Percentiles rank a stretch among this genome's conserved stretches.
Evolutionary conservation across 1,284 basidiomycete genomes (phyloP).

Genomic region (Schizophyllum amplum): DNA sequence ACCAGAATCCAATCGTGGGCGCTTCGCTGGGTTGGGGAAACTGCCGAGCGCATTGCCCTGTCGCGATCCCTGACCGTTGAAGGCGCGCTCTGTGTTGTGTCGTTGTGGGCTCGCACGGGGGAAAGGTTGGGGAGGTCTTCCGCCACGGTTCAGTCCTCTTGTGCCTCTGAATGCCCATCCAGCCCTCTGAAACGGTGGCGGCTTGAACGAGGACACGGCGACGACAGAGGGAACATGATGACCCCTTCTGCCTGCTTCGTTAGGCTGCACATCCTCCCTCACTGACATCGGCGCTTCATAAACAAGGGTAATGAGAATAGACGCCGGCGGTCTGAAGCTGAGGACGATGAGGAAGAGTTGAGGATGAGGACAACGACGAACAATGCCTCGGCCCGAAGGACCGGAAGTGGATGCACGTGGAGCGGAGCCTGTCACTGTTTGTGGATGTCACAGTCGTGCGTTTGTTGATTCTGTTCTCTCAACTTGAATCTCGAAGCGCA

Average conservation of each 20-base stretch:
- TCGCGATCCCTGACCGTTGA: not conserved
- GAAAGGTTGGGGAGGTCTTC: not conserved
- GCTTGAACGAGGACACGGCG: not conserved
- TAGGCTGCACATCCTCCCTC: not conserved
- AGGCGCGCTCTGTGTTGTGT: not conserved
- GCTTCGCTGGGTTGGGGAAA: not conserved
- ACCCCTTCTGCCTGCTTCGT: not conserved
- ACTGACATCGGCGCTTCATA: too few relatives aligned
- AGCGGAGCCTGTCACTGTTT: too few relatives aligned
- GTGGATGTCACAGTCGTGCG: too few relatives aligned
- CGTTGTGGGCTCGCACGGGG: too few relatives aligned
- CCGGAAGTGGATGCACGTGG: too few relatives aligned
- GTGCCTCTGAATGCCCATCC: not conserved
- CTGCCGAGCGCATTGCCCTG: not conserved
- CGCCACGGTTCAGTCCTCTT: not conserved
- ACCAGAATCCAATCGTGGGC: not conserved
- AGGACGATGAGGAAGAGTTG: too few relatives aligned
- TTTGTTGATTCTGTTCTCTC: too few relatives aligned
- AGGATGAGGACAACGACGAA: too few relatives aligned
- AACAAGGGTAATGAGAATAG: too few relatives aligned
- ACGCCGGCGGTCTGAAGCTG: too few relatives aligned
- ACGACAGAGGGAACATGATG: not conserved
- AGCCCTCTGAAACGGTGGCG: not conserved
- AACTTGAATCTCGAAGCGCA: too few relatives aligned
- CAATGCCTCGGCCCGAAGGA: too few relatives aligned